A percentile compares a stretch with the other conserved stretches of the same genome.
Conservation (phyloP, 2,329 filamentous ascomycete species). For the Fonsecaea monophora region DNA sequence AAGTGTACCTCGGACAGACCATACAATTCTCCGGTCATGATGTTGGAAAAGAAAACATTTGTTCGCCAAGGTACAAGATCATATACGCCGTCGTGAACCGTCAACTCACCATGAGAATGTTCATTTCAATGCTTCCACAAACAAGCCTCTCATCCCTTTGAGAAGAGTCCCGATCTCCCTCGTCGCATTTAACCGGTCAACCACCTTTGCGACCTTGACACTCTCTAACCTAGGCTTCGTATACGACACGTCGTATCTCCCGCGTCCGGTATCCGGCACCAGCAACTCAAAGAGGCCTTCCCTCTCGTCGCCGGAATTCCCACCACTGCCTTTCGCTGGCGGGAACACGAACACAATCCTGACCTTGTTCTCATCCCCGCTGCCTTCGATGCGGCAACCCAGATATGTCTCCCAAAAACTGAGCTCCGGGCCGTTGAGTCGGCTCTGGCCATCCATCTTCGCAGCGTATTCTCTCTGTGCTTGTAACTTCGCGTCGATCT, state of each 20-base stretch:
- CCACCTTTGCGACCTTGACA: conserved; percentile 60
- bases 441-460: conserved; percentile 80
- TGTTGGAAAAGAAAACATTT: background rate
- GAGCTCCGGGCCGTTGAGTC: conserved; percentile 90
- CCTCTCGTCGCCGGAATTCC: conserved; percentile 57
- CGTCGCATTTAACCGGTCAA: conserved; percentile 65
- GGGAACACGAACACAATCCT: conserved; percentile 91
- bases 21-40: background rate
- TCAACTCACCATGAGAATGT: background rate
- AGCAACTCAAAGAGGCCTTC: conserved; percentile 91
- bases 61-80: background rate
- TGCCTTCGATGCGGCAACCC: conserved; percentile 86
- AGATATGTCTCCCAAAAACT: conserved; percentile 95
- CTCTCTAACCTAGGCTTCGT: conserved; percentile 72
- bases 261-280: conserved; percentile 67
- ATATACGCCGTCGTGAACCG: background rate
- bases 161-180: conserved; percentile 66
- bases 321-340: conserved; percentile 65
- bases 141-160: conserved; percentile 68
- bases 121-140: conserved; percentile 62
- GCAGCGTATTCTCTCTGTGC: conserved; percentile 62
- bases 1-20: background rate
- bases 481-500: conserved; percentile 54
- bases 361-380: conserved; percentile 80
- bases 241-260: conserved; percentile 84